These are phyloP conservation scores for Umbelopsis sp. DNA, from an alignment of 371 early-diverging fungal species.

Conservation along the genomic window DNA sequence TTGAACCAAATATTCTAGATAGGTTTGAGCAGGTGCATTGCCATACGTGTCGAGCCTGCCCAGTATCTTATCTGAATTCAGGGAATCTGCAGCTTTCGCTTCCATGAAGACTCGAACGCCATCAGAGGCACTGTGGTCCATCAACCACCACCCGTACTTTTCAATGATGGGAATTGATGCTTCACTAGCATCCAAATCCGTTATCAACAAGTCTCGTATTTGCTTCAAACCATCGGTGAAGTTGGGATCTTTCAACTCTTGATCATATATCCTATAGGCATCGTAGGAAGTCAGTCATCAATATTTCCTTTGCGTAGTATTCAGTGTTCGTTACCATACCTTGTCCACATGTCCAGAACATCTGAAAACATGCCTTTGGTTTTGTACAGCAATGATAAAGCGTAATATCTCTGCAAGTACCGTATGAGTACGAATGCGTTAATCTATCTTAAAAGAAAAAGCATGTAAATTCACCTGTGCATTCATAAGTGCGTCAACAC, in stretches of 20 bases:
- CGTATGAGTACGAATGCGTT: too few species aligned
- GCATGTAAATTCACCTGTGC: constrained; percentile 39
- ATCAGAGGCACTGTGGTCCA: constrained; percentile 47
- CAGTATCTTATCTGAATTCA: constrained; percentile 60
- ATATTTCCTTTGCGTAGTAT: too few species aligned
- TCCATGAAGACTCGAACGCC: constrained; percentile 55
- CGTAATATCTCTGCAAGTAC: constrained; percentile 57
- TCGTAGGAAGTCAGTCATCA: too few species aligned
- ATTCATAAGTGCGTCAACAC: constrained; percentile 45
- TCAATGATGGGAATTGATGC: constrained; percentile 42
- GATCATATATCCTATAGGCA: constrained; percentile 48
- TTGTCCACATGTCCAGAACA: constrained; percentile 69
- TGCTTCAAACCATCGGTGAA: constrained; percentile 54
- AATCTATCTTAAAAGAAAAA: too few species aligned
- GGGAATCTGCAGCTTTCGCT: constrained; percentile 53
- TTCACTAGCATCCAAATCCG: constrained; percentile 35
- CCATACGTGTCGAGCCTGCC: constrained; percentile 44
- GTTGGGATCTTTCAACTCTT: constrained; percentile 55
- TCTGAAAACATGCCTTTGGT: constrained; percentile 52
- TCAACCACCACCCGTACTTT: constrained; percentile 67
- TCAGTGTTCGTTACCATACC: constrained; percentile 35
- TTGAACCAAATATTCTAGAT: constrained; percentile 63
- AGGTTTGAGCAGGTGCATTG: constrained; percentile 44
- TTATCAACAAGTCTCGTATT: constrained; percentile 51
- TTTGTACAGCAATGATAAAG: constrained; percentile 67